A percentile compares a stretch with the other conserved stretches of the same genome.
These are phyloP conservation scores for Pichia sporocuriosa DNA, from an alignment of 805 yeast species.

Conservation along the genomic window DNA sequence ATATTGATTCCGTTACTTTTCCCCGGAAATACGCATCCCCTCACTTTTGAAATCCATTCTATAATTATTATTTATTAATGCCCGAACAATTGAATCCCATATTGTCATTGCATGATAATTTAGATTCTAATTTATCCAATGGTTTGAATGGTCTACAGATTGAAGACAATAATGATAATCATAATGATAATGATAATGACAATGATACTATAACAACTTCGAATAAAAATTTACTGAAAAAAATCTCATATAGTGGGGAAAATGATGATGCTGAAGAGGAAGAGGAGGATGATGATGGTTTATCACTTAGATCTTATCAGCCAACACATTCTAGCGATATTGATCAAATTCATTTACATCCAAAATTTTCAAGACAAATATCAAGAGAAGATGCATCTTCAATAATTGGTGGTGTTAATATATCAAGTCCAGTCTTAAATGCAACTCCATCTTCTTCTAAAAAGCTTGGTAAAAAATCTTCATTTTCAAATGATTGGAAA, in stretches of 20 bases:
- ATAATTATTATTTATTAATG: too few species aligned
- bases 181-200: too few species aligned
- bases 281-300: not conserved
- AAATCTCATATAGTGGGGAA: constrained; percentile 3
- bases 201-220: not conserved
- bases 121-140: too few species aligned
- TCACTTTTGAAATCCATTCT: too few species aligned
- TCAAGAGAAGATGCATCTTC: constrained; percentile 14
- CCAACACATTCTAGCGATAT: too few species aligned
- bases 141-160: too few species aligned
- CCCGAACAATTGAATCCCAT: too few species aligned
- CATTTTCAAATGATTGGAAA: not conserved
- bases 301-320: not conserved
- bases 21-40: too few species aligned
- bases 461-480: not conserved
- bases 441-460: not conserved
- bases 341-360: too few species aligned
- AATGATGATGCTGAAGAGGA: constrained; percentile 3
- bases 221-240: not conserved
- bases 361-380: constrained; percentile 3
- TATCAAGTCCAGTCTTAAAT: not conserved
- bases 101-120: too few species aligned
- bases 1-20: too few species aligned
- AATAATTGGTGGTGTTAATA: constrained; percentile 16
- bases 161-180: too few species aligned